Evolutionary conservation across 1,284 basidiomycete species (phyloP), one percentile per base, ranked within the genome.

Genomic region (Austropuccinia psidii): DNA sequence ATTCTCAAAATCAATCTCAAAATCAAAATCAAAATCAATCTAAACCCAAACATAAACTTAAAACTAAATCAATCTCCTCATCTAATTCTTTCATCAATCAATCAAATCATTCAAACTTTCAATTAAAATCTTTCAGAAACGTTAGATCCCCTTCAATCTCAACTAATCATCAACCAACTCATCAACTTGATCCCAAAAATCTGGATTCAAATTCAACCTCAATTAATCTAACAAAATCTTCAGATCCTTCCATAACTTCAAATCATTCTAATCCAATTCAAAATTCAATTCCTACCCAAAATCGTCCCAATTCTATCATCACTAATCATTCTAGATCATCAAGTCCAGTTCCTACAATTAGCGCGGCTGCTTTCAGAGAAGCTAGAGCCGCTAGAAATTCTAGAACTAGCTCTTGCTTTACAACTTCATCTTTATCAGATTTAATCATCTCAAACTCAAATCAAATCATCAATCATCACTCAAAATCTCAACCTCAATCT

Each of bases 101-200:
- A 13, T n/a, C 50, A n/a, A 21, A 19, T 55, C 5, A 21, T 4
- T 41, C n/a, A 19, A 62, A 17, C 45, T 72, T 72, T 31, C 13
- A 58, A 2, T 58, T 72, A n/a, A 72, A 72, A 72, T 72, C 69
- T 24, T 72, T 72, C 55, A 47, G 69, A 61, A 72, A 72, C 49
- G 69, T 72, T 29, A n/a, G 69, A 52, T 31, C 41, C 11, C 3
- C 54, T 19, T 35, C 43, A 41, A 1, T 33, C 15, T 17, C 21
- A 6, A 31, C 47, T 21, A 9, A 39, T 2, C n/a, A 66, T 2
- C 47, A 13, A 6, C 45, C 43, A 27, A 5, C 4, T 19, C 21
- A 9, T 27, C 8, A 17, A 49, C 47, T 15, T 15, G 9, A 17
- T 21, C 37, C 9, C 15, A 13, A 6, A 27, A 15, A 8, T 9